Percentiles rank a stretch among this genome's conserved stretches.
Evolutionary conservation across 768 basidiomycete species (phyloP).

Genomic region (Crassisporium funariophilum): DNA sequence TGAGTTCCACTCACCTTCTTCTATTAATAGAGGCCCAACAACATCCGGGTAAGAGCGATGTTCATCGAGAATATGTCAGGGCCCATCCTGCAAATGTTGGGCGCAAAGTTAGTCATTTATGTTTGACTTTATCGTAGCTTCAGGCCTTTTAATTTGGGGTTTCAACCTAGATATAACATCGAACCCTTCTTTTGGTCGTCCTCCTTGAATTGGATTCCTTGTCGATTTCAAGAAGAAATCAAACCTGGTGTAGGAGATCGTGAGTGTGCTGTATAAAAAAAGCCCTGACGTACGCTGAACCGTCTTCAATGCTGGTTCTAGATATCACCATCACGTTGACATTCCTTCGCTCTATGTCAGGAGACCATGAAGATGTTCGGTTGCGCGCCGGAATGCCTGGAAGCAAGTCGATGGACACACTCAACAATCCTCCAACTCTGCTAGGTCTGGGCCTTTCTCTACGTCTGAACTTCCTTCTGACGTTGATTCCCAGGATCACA

Average conservation of each 20-base stretch:
- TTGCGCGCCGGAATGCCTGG: slow-evolving; percentile 17
- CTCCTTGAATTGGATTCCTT: slow-evolving; percentile 68
- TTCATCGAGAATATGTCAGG: slow-evolving; percentile 57
- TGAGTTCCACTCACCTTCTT: not conserved
- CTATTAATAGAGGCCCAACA: slow-evolving; percentile 30
- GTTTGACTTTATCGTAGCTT: not conserved
- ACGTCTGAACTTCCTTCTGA: not conserved
- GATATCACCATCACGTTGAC: slow-evolving; percentile 63
- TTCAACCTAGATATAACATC: slow-evolving; percentile 46
- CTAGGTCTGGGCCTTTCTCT: slow-evolving; percentile 5
- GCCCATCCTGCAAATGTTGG: slow-evolving; percentile 61
- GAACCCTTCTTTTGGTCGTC: slow-evolving; percentile 74
- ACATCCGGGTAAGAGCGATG: slow-evolving; percentile 49
- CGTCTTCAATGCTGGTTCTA: slow-evolving; percentile 25
- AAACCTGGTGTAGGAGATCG: slow-evolving; percentile 49
- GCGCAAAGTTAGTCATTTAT: slow-evolving; percentile 44
- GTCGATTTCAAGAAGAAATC: slow-evolving; percentile 59
- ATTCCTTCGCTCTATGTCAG: slow-evolving; percentile 49
- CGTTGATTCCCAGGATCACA: slow-evolving; percentile 14
- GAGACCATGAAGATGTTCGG: slow-evolving; percentile 26
- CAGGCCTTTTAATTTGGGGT: slow-evolving; percentile 53
- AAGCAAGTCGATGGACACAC: slow-evolving; percentile 17
- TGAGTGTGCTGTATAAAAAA: slow-evolving; percentile 39
- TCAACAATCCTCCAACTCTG: slow-evolving; percentile 15
- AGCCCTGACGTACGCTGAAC: no score